These are phyloP conservation scores for Singerocomus inundabilis DNA, from an alignment of 1,284 basidiomycete genomes.

Conservation along the genomic window DNA sequence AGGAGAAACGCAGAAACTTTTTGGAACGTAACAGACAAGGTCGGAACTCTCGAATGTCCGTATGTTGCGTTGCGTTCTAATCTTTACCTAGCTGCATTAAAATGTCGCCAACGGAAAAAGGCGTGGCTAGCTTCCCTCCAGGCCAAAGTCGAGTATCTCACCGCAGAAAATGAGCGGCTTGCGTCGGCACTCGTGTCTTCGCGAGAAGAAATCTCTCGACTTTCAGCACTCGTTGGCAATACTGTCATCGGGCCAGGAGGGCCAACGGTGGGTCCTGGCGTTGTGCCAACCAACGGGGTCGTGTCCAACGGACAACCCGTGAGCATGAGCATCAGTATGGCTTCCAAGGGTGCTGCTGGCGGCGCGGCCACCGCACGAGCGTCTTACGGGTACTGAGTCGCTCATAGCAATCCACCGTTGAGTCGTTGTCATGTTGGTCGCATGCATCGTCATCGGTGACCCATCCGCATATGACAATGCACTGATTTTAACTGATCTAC, in stretches of 20 bases:
- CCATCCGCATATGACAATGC: neutral
- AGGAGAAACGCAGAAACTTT: slow-evolving; percentile 94
- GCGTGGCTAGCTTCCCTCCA: slow-evolving; percentile 94
- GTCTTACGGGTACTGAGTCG: slow-evolving; percentile 33
- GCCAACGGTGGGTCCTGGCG: slow-evolving; percentile 28
- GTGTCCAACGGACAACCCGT: slow-evolving; percentile 38
- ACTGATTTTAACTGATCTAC: slow-evolving; percentile 1
- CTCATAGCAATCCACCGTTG: slow-evolving; percentile 1
- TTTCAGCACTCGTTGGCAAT: slow-evolving; percentile 66
- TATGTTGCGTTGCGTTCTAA: slow-evolving; percentile 7
- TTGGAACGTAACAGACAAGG: slow-evolving; percentile 94
- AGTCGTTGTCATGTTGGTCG: slow-evolving; percentile 6
- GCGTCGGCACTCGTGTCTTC: slow-evolving; percentile 71
- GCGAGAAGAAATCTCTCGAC: slow-evolving; percentile 76
- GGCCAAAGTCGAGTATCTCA: slow-evolving; percentile 88
- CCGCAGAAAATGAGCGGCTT: slow-evolving; percentile 93
- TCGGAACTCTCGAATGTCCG: slow-evolving; percentile 32
- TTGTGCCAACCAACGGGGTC: slow-evolving; percentile 31
- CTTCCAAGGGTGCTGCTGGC: slow-evolving; percentile 30
- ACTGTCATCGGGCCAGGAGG: slow-evolving; percentile 48
- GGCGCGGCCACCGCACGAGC: slow-evolving; percentile 27
- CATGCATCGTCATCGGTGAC: slow-evolving; percentile 21
- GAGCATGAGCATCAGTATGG: slow-evolving; percentile 46
- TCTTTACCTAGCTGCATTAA: slow-evolving; percentile 76
- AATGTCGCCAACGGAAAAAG: slow-evolving; percentile 98